These are phyloP conservation scores for Plantago elongata DNA, from an alignment of 257 asterid genomes.

Conservation along the genomic window DNA sequence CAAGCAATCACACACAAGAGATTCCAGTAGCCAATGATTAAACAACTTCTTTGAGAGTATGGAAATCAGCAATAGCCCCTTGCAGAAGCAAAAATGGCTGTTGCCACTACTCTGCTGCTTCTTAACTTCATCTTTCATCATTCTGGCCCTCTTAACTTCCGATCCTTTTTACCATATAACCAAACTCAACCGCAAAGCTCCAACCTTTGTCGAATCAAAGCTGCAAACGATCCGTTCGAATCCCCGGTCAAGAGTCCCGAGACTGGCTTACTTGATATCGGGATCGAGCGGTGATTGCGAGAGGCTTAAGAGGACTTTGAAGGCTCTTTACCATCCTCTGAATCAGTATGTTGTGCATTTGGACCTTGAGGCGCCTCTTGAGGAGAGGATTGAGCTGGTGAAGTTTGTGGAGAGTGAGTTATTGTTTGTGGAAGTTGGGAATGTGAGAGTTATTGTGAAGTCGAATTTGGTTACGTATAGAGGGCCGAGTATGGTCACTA, in stretches of 20 bases:
- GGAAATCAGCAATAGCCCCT: conserved; percentile 39
- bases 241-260: conserved; percentile 48
- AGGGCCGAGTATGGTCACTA: conserved; percentile 76
- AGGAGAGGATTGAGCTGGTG: conserved; percentile 58
- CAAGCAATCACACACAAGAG: not conserved
- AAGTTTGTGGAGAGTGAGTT: conserved; percentile 42
- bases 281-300: conserved; percentile 67
- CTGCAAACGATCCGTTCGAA: conserved; percentile 27
- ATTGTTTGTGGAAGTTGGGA: conserved; percentile 40
- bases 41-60: conserved; percentile 66
- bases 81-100: conserved; percentile 54
- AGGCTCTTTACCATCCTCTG: conserved; percentile 63
- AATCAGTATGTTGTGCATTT: conserved; percentile 69
- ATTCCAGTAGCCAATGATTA: conserved; percentile 27
- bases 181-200: conserved; percentile 30
- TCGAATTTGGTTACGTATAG: conserved; percentile 74
- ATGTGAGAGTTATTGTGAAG: conserved; percentile 53
- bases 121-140: conserved; percentile 29
- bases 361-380: conserved; percentile 59
- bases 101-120: conserved; percentile 41
- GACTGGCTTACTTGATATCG: conserved; percentile 73
- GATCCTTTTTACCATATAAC: conserved; percentile 36
- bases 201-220: conserved; percentile 60
- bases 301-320: conserved; percentile 49
- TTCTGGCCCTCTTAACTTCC: conserved; percentile 29